Conservation (phyloP, 2,329 filamentous ascomycete genomes). For the Cercospora janseana region DNA sequence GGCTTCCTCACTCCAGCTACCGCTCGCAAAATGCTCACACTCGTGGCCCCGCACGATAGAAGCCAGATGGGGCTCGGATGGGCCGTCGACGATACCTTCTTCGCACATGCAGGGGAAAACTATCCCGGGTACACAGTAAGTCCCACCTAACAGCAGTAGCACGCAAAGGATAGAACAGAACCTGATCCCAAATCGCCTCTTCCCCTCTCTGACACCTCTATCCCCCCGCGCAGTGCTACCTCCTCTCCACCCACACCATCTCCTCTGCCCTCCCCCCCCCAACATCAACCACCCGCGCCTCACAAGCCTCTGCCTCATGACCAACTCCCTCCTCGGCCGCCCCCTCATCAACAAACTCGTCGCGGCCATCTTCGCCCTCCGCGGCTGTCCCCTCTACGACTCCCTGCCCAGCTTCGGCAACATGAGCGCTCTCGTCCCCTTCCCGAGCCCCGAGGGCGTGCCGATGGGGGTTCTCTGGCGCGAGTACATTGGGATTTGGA, state of each 20-base stretch:
- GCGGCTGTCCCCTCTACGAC: conserved; percentile 19
- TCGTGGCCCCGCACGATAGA: conserved; percentile 3
- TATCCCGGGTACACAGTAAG: conserved; percentile 28
- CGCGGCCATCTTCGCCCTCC: conserved; percentile 22
- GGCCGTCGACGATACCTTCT: conserved; percentile 19
- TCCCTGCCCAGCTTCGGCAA: conserved; percentile 7
- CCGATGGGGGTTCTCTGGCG: conserved; percentile 7
- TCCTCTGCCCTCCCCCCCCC: not conserved
- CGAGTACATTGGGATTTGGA: conserved; percentile 16
- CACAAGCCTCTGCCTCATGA: conserved; percentile 26
- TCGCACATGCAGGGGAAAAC: conserved; percentile 28
- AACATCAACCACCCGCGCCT: conserved; percentile 6
- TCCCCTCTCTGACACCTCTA: too few relatives aligned
- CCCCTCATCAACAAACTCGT: conserved; percentile 18
- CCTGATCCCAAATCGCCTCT: too few relatives aligned
- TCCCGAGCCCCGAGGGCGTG: conserved; percentile 12
- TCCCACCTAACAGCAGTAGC: too few relatives aligned
- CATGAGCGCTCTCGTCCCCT: conserved; percentile 15
- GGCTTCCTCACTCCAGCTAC: conserved; percentile 21
- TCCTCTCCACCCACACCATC: conserved; percentile 18
- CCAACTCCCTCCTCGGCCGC: conserved; percentile 20
- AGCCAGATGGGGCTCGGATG: conserved; percentile 25
- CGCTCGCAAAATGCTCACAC: conserved; percentile 29
- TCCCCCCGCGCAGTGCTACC: too few relatives aligned
- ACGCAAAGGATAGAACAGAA: too few relatives aligned